Evolutionary conservation across 1,284 basidiomycete genomes (phyloP), one percentile per base, ranked within the genome.

Genomic region (Sparassis latifolia): DNA sequence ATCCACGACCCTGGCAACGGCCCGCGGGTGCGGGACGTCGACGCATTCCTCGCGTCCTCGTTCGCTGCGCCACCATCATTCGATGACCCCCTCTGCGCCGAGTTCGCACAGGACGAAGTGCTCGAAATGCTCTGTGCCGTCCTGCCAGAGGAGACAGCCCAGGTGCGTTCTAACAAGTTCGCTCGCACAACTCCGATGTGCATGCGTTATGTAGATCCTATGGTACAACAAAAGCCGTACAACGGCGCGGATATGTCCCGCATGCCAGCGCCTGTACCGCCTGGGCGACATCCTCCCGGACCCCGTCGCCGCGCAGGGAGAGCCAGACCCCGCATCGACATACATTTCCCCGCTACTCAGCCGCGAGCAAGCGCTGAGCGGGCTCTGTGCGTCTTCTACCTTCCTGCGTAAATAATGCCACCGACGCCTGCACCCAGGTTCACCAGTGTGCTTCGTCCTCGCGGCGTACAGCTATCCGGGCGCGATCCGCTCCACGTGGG

Each of bases 191-290:
- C 28, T 31, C 20, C 33, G 47, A 33, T n/a, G 9, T 38, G 12
- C 27, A 37, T 27, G 10, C 10, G 20, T 20, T 27, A 3, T 28
- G 27, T 52, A 89, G 87, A 82, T 87, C n/a, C 57, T 89, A 28
- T 89, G 86, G 85, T 89, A 89, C 60, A 90, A 90, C 70, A 88
- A 87, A 67, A 86, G 83, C 62, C 76, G 87, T 2, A 63, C 71
- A 3, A 75, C 70, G 4, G 77, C 80, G 49, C 79, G 87, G 32
- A 75, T 90, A 52, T 90, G 87, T 61, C 87, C 87, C 2, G 78
- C 85, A 0, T 90, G 87, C 62, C 78, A 82, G 61, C 70, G 87
- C 12, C 65, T 89, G 29, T 90, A 88, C 59, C 71, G 69, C 9
- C 66, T 89, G 0, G 85, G 85, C 0, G 87, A 90, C 50, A 60